Conservation (phyloP, 2,329 filamentous ascomycete genomes). For the Cercospora sojina region DNA sequence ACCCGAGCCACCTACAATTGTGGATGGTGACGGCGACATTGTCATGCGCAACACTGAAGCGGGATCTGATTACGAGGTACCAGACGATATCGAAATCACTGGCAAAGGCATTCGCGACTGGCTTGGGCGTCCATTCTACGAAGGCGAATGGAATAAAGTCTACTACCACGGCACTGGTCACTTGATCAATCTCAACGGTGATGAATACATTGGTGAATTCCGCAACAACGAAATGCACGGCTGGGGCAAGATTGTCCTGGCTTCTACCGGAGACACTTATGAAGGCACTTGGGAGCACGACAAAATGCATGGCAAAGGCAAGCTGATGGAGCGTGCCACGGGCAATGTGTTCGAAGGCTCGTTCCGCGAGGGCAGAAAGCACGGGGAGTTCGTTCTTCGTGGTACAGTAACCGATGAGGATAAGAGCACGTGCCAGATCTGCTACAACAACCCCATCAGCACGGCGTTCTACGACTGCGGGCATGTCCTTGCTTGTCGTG, state of each 20-base stretch:
- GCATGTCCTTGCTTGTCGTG: conserved; percentile 60
- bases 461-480: conserved; percentile 64
- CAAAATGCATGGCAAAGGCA: conserved; percentile 59
- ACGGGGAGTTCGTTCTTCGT: conserved; percentile 61
- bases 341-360: conserved; percentile 62
- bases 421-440: conserved; percentile 60
- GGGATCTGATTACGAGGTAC: conserved; percentile 40
- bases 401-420: conserved; percentile 64
- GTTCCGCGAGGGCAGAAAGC: conserved; percentile 60
- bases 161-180: conserved; percentile 55
- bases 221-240: conserved; percentile 55
- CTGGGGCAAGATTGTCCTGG: conserved; percentile 58
- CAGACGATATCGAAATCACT: conserved; percentile 7
- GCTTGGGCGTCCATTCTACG: conserved; percentile 58
- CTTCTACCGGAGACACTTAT: conserved; percentile 62
- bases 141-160: conserved; percentile 46
- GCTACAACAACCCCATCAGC: conserved; percentile 60
- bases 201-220: conserved; percentile 58
- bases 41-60: conserved; percentile 35
- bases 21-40: conserved; percentile 43
- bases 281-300: conserved; percentile 62
- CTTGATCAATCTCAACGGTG: conserved; percentile 54
- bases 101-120: conserved; percentile 48
- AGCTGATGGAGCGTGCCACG: conserved; percentile 55
- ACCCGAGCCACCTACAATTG: conserved; percentile 36